phyloP scores from a whole-genome alignment of 2,329 filamentous ascomycete genomes.

The Microdochium paspali region DNA sequence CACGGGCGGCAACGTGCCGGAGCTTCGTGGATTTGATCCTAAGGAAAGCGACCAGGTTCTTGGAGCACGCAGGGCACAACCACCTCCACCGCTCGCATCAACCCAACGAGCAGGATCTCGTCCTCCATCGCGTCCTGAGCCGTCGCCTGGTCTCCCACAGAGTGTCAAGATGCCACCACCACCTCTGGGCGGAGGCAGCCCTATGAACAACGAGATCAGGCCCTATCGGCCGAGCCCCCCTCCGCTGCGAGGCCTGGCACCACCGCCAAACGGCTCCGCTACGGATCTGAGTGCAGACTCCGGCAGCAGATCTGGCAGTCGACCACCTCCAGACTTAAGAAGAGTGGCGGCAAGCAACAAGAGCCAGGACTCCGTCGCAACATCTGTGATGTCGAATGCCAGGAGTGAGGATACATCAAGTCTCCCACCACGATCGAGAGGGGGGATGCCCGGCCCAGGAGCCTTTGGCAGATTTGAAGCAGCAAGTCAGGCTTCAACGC shows the following conservation, averaged over 20 bases:
- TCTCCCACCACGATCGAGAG: conserved; percentile 1
- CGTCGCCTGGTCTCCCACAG: neutral
- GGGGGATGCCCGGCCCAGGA: conserved; percentile 7
- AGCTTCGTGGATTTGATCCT: conserved; percentile 73
- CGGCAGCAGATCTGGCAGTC: conserved; percentile 24
- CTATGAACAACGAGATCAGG: conserved; percentile 11
- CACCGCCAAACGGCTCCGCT: conserved; percentile 28
- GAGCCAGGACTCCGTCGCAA: conserved; percentile 48
- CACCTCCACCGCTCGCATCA: conserved; percentile 20
- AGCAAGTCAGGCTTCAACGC: neutral
- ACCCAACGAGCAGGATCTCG: conserved; percentile 10
- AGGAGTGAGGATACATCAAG: conserved; percentile 42
- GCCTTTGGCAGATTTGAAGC: conserved; percentile 27
- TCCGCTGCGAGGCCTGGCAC: conserved; percentile 21
- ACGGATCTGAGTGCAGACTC: conserved; percentile 40
- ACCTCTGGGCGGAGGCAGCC: conserved; percentile 6
- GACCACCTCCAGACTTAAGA: conserved; percentile 30
- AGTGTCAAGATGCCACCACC: conserved; percentile 8
- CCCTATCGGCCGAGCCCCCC: conserved; percentile 13
- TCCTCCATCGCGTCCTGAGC: conserved; percentile 2
- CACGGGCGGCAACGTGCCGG: conserved; percentile 73
- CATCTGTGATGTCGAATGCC: conserved; percentile 29
- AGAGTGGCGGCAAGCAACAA: conserved; percentile 40
- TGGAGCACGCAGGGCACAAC: conserved; percentile 37
- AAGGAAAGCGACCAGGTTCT: conserved; percentile 69